These are phyloP conservation scores for Malassezia yamatoensis DNA, from an alignment of 1,284 basidiomycete genomes.

Conservation along the genomic window DNA sequence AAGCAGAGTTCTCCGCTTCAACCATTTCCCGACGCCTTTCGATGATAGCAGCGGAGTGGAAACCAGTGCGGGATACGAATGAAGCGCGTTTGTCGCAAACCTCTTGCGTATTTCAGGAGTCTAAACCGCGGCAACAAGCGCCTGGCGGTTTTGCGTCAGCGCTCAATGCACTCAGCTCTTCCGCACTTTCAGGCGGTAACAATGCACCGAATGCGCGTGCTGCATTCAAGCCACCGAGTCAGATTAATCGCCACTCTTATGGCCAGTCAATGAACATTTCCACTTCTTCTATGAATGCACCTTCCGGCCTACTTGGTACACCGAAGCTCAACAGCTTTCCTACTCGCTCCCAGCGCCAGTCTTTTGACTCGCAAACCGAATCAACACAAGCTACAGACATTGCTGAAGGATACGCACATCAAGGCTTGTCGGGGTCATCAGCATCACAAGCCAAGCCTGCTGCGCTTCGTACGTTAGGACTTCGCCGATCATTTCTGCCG, in stretches of 20 bases:
- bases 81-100: background rate
- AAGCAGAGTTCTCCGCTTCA: background rate
- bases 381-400: too few species aligned
- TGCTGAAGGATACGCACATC: too few species aligned
- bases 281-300: background rate
- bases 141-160: slow-evolving; percentile 4
- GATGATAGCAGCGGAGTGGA: too few species aligned
- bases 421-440: background rate
- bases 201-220: background rate
- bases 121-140: background rate
- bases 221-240: background rate
- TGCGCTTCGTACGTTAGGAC: background rate
- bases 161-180: slow-evolving; percentile 2
- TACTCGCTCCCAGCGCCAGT: too few species aligned
- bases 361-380: too few species aligned
- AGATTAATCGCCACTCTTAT: background rate
- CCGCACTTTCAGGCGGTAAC: background rate
- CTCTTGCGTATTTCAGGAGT: background rate
- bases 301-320: background rate
- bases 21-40: background rate
- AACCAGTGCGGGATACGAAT: background rate
- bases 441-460: background rate
- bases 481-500: background rate
- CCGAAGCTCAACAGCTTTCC: too few species aligned
- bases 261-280: too few species aligned